Base-by-base conservation (phyloP, 768 basidiomycete genomes). In the Chalciporus pseudorubinellus region DNA sequence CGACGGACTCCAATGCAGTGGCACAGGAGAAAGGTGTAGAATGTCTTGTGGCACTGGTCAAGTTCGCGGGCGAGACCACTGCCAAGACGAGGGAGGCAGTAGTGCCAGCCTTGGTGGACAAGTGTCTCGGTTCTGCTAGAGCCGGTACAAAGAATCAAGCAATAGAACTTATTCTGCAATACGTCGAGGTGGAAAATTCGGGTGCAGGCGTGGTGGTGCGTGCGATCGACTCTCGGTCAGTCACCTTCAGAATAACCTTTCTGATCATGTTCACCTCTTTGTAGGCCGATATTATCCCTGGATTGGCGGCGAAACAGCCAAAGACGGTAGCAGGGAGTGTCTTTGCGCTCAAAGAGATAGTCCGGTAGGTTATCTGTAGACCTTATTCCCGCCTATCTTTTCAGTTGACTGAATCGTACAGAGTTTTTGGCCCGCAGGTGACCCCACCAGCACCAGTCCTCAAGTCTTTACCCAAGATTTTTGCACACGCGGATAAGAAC, bases 1-100 rank as follows among this genome's bases (percentile, higher is more conserved):
- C 76, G 31, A 85, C 84, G 3, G 97, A 99, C 63, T 76, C 93
- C 1, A 98, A 98, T 70, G 97, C 89, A 22, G 95, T 98, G 26
- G 95, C 95, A 11, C 97, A 99, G 71, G 97, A 99, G 76, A 98
- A 95, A 67, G 97, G 91, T 28, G 81, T 98, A 6, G 95, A 98
- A 65, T 92, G 89, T 59, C 72, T 95, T 29, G 83, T 88, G 48
- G 78, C 85, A 26, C 78, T 98, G 52, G 85, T 97, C 59, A 92
- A 93, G 72, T 92, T 85, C 64, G 90, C 93, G 7, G 97, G 95
- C 53, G 92, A 95, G 77, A 85, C 80, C 40, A 83, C 88, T 40
- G 87, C 87, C 42, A 85, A 84, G 72, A 87, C 89, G 36, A 79
- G 92, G 61, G 82, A 89, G 46, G 77, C 76, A 3, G 85, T 99